Base-by-base conservation (phyloP, 352 stramenopile genomes). In the Phytophthora lateralis region DNA sequence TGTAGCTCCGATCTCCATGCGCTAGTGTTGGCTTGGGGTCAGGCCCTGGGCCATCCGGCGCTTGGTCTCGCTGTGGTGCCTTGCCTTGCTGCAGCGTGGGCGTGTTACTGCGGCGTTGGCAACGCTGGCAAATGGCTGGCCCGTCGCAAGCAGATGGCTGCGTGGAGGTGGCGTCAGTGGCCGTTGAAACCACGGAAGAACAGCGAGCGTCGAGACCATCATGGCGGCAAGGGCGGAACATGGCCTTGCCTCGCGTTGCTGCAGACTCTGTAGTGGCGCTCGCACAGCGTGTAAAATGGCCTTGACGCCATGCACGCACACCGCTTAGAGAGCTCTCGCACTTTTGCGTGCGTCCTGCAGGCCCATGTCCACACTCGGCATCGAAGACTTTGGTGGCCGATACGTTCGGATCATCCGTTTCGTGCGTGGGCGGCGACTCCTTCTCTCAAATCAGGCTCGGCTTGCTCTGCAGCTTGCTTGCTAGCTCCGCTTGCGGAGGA, bases 171-270 rank as follows among this genome's bases (percentile, higher is more conserved):
- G 37, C 58, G 50, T 39, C 51, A 55, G 21, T 52, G 39, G 24
- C 39, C 56, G 56, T 64, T 58, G 56, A 58, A 58, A 57, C 38
- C 32, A 18, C 45, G 45, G 48, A 60, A 41, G 15, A 41, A 41
- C 30, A 41, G 38, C 41, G 48, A 41, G 38, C 41, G 48, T 60
- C 32, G 49, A 59, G 57, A 60, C 42, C 41, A 4, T n/a, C n/a
- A 10, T 30, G 26, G 7, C 2, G 26, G 27, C 29, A 35, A 60
- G 45, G 46, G 35, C 55, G 55, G 55, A 63, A 47, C 55, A 44
- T 17, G 26, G n/a, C 5, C 14, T 6, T 41, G 35, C 35, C 14
- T 37, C n/a, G 30, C 30, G 4, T 15, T 37, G 30, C 10, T 15
- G 30, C n/a, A n/a, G n/a, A n/a, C n/a, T 41, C 14, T 41, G 35